A percentile compares a stretch with the other conserved stretches of the same genome.
phyloP scores from a whole-genome alignment of 805 yeast genomes.

The Ogataea sp. region DNA sequence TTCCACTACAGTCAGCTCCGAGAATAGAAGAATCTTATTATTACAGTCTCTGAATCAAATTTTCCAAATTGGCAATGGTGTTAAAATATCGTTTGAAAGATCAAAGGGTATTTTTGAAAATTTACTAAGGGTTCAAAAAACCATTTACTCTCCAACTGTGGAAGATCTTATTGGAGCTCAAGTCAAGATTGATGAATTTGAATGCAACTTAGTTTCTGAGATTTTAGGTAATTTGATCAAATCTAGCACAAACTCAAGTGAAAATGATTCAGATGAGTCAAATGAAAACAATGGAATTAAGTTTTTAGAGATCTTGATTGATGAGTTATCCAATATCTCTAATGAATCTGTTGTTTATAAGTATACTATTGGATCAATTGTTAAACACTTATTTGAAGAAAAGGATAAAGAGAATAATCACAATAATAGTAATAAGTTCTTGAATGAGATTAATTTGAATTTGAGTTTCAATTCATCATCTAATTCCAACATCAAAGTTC shows the following conservation, averaged over 20 bases:
- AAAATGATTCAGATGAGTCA: too few species aligned
- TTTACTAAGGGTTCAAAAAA: neutral
- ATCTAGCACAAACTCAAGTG: neutral
- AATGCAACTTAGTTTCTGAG: slow-evolving; percentile 6
- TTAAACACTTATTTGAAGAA: slow-evolving; percentile 18
- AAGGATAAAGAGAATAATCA: too few species aligned
- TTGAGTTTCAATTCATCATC: slow-evolving; percentile 22
- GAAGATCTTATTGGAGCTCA: neutral
- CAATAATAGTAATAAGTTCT: too few species aligned
- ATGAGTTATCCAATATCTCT: slow-evolving; percentile 9
- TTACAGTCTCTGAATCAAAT: slow-evolving; percentile 8
- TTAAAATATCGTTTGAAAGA: slow-evolving; percentile 13
- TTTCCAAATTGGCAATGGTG: slow-evolving; percentile 3
- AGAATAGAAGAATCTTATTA: slow-evolving; percentile 2
- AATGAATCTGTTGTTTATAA: slow-evolving; percentile 9
- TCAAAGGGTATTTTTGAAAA: slow-evolving; percentile 8
- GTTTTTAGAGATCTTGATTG: neutral
- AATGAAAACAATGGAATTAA: too few species aligned
- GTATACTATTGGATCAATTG: slow-evolving; percentile 19
- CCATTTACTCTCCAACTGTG: neutral
- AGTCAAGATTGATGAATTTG: slow-evolving; percentile 2
- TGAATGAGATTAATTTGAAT: slow-evolving; percentile 4
- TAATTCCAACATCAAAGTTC: neutral
- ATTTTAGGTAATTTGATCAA: slow-evolving; percentile 4
- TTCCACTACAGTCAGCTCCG: too few species aligned